Conservation (phyloP, 1,284 basidiomycete species). For the Ganoderma multipileum region DNA sequence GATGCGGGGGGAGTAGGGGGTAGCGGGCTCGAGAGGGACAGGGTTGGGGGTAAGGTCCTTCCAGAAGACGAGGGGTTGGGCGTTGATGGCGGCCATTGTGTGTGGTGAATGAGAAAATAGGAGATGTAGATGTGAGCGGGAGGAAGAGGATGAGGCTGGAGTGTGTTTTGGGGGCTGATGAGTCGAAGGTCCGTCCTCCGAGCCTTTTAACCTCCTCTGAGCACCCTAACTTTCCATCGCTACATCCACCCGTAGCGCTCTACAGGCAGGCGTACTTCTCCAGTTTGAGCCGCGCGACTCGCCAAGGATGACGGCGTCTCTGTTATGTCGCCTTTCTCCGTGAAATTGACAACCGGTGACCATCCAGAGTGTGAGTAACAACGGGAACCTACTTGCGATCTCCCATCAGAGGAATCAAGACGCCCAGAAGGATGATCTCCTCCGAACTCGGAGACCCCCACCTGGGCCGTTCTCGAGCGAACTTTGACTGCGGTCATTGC, state of each 20-base stretch:
- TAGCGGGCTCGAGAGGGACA: constrained; percentile 13
- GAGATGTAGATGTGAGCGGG: background rate
- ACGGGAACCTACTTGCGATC: background rate
- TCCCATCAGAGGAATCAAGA: constrained; percentile 2
- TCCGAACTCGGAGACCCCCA: background rate
- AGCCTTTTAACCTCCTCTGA: background rate
- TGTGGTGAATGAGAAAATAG: background rate
- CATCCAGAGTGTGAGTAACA: background rate
- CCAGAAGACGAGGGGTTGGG: constrained; percentile 19
- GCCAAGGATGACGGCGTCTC: constrained; percentile 2
- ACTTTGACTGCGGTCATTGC: background rate
- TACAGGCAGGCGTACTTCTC: background rate
- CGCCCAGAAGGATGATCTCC: constrained; percentile 8
- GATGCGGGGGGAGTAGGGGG: constrained; percentile 22
- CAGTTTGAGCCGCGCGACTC: background rate
- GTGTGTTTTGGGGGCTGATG: background rate
- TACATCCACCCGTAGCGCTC: constrained; percentile 2
- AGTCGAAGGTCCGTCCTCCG: background rate
- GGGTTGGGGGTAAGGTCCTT: constrained; percentile 17
- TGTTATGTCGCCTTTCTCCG: background rate
- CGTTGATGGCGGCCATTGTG: constrained; percentile 5
- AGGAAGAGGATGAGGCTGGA: background rate
- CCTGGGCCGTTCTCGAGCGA: constrained; percentile 13
- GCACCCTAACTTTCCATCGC: background rate
- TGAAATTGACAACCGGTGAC: background rate